Base-by-base conservation (phyloP, 2,329 filamentous ascomycete species). In the Ploettnerulaceae sp. region DNA sequence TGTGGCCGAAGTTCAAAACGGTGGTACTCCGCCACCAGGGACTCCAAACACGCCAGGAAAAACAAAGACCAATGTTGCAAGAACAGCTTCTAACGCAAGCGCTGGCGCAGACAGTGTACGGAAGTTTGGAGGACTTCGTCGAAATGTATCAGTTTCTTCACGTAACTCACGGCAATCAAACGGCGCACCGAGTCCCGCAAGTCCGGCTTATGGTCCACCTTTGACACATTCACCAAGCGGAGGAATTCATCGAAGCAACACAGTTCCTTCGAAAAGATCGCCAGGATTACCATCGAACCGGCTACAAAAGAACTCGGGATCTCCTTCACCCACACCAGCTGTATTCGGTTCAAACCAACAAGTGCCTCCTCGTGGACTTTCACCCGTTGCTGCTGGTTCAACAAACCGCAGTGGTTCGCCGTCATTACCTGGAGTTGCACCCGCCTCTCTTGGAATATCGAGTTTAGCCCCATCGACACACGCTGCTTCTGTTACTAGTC, bases 121-220 rank as follows among this genome's bases (percentile, higher is more conserved):
- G 33, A 87, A 85, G 60, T 86, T 85, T 58, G 89, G 84, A 47
- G 81, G 81, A 56, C 71, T 96, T 21, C 79, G 91, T 53, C 79
- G 93, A 54, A 96, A 96, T 61, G 86, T 91, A 40, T 97, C 93
- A 3, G 87, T 89, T 0, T 95, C 90, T 3, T 97, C 93, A n/a
- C 81, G 83, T 57, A 82, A 88, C 56, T 95, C 90, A 4, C 79
- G 84, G 49, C 75, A 82, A 49, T 90, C 89, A 18, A 82, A 79
- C 51, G 84, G 78, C 47, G 75, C 79, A 20, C 80, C 83, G 6
- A 88, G 81, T 43, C 87, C 89, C 0, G 78, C 74, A 42, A 85
- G 79, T 52, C 81, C 81, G 9, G 72, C 72, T 4, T 66, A 75
- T 45, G 69, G 69, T 3, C 65, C 73, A 20, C 75, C 77, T 1